These are phyloP conservation scores for Amanita inopinata DNA, from an alignment of 768 basidiomycete genomes.

Conservation along the genomic window DNA sequence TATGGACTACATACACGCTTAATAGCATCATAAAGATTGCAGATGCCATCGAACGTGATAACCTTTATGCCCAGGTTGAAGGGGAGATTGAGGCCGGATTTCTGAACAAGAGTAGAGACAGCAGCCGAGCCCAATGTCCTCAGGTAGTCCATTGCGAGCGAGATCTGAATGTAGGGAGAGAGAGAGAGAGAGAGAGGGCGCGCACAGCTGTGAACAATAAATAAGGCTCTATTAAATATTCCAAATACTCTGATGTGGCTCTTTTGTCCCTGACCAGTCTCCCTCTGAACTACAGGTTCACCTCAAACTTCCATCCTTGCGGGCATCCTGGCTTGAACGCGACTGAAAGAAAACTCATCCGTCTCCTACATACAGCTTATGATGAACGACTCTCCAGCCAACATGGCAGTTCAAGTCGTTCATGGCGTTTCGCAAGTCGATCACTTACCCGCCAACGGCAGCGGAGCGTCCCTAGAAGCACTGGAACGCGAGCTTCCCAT, in stretches of 20 bases:
- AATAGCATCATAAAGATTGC: constrained; percentile 79
- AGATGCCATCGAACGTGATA: constrained; percentile 60
- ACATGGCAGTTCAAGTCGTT: neutral
- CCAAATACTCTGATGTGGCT: neutral
- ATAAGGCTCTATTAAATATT: neutral
- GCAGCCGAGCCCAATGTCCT: constrained; percentile 77
- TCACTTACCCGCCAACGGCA: constrained; percentile 13
- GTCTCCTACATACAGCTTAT: too few relatives aligned
- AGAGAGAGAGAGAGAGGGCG: neutral
- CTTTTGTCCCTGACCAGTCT: too few relatives aligned
- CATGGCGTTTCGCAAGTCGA: constrained; percentile 3
- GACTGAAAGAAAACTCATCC: too few relatives aligned
- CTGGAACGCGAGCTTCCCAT: constrained; percentile 68
- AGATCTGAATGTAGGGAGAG: neutral
- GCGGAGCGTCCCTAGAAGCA: constrained; percentile 35
- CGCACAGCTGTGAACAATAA: too few relatives aligned
- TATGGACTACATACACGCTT: constrained; percentile 53
- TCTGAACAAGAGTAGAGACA: constrained; percentile 84
- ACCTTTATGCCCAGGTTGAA: constrained; percentile 77
- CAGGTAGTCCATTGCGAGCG: constrained; percentile 62
- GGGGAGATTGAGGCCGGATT: constrained; percentile 84
- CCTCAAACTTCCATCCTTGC: too few relatives aligned
- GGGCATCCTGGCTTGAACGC: too few relatives aligned
- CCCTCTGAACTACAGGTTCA: too few relatives aligned
- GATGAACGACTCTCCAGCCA: constrained; percentile 4